A percentile compares a stretch with the other conserved stretches of the same genome.
Conservation (phyloP, 2,329 filamentous ascomycete genomes). For the Dactylellina haptotyla region DNA sequence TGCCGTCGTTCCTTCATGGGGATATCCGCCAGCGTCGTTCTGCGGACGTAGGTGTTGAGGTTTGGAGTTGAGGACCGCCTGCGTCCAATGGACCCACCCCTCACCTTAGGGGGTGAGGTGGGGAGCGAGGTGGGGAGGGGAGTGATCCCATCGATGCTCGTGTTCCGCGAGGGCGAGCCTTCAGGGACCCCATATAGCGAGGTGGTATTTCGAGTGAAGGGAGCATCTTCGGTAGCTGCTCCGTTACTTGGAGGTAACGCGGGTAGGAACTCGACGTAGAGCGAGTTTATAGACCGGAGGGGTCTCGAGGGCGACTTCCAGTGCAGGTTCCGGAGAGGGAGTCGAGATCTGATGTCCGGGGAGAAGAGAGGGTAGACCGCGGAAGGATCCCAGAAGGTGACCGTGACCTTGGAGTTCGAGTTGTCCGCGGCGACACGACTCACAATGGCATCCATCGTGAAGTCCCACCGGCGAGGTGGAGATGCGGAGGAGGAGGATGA, state of each 20-base stretch:
- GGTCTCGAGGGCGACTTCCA: constrained; percentile 96
- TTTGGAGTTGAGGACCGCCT: constrained; percentile 54
- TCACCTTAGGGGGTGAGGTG: constrained; percentile 17
- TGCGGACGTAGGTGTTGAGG: constrained; percentile 42
- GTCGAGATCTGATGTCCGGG: constrained; percentile 77
- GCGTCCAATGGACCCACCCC: constrained; percentile 24
- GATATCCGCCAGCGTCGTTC: constrained; percentile 22
- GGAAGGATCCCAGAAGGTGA: constrained; percentile 95
- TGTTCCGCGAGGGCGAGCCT: constrained; percentile 56
- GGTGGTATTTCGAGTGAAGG: constrained; percentile 55
- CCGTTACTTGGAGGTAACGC: constrained; percentile 64
- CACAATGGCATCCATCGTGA: background rate
- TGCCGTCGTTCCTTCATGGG: constrained; percentile 75
- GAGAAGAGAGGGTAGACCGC: constrained; percentile 85
- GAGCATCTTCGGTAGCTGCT: constrained; percentile 61
- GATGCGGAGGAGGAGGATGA: background rate
- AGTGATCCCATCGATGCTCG: constrained; percentile 60
- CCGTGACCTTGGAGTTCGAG: constrained; percentile 43
- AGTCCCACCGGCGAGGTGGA: background rate
- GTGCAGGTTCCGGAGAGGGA: constrained; percentile 90
- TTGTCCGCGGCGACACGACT: constrained; percentile 22
- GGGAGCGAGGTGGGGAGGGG: constrained; percentile 19
- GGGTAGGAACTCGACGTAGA: constrained; percentile 87
- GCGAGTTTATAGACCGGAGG: constrained; percentile 88
- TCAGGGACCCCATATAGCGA: constrained; percentile 56